These are phyloP conservation scores for Fusarium anthophilum DNA, from an alignment of 2,329 filamentous ascomycete species.

Conservation along the genomic window DNA sequence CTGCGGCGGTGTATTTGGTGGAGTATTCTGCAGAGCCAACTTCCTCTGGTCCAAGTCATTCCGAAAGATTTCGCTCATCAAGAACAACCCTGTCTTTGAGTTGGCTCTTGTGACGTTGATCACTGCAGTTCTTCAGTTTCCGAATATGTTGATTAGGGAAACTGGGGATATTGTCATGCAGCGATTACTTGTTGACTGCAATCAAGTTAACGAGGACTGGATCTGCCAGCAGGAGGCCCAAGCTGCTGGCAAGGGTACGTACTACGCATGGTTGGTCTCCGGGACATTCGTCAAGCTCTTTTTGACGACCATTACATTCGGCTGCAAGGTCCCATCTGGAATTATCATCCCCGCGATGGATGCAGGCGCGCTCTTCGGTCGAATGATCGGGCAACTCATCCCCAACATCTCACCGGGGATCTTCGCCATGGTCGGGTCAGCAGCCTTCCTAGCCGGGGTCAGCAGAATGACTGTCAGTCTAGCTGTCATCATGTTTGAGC, in stretches of 20 bases:
- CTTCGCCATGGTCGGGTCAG: conserved; percentile 30
- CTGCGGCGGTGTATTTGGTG: conserved; percentile 16
- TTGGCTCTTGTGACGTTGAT: not conserved
- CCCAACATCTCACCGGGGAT: conserved; percentile 23
- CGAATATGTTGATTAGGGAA: conserved; percentile 18
- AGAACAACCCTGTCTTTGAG: conserved; percentile 19
- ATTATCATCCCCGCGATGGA: conserved; percentile 28
- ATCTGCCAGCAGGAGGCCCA: conserved; percentile 27
- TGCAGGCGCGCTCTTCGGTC: conserved; percentile 20
- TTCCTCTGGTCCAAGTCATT: conserved; percentile 26
- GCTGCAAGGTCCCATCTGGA: conserved; percentile 30
- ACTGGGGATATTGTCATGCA: conserved; percentile 32
- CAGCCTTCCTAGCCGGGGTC: conserved; percentile 23
- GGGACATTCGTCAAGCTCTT: conserved; percentile 24
- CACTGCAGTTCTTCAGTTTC: conserved; percentile 13
- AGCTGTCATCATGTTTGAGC: conserved; percentile 33
- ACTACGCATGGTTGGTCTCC: conserved; percentile 22
- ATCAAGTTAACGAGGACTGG: conserved; percentile 5
- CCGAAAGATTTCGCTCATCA: conserved; percentile 7
- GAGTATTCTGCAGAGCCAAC: conserved; percentile 19
- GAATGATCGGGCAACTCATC: conserved; percentile 11
- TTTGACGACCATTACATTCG: conserved; percentile 26
- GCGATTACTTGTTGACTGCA: conserved; percentile 20
- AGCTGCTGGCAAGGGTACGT: not conserved
- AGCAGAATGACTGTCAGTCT: conserved; percentile 33